Conservation (phyloP, 192 early-diverging fungal genomes). For the Backusella parvicylindrica region DNA sequence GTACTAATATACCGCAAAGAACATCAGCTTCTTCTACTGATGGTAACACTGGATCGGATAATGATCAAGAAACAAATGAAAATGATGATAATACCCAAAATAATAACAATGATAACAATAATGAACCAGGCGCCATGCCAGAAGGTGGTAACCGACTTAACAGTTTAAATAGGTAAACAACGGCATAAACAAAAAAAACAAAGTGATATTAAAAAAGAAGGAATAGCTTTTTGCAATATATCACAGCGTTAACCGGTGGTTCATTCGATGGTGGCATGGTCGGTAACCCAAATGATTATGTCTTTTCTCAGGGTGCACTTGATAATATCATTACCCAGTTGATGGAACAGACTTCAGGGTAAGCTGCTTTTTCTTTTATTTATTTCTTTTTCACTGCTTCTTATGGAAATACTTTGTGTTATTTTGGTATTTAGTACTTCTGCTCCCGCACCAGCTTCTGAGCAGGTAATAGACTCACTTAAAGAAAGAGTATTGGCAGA, state of each 20-base stretch:
- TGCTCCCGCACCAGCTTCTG: slow-evolving; percentile 79
- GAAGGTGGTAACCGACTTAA: background rate
- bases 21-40: background rate
- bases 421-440: slow-evolving; percentile 40
- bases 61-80: background rate
- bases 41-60: background rate
- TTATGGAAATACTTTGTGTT: background rate
- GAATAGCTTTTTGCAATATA: slow-evolving; percentile 18
- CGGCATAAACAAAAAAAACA: background rate
- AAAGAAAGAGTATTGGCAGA: slow-evolving; percentile 47
- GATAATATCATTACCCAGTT: slow-evolving; percentile 88
- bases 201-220: background rate
- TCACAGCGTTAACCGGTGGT: slow-evolving; percentile 34
- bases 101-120: background rate
- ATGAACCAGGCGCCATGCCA: background rate
- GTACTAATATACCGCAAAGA: background rate
- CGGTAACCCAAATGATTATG: slow-evolving; percentile 80
- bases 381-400: background rate
- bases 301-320: slow-evolving; percentile 72
- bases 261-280: slow-evolving; percentile 43
- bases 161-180: slow-evolving; percentile 4
- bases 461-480: slow-evolving; percentile 68
- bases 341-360: slow-evolving; percentile 70
- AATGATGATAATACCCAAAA: background rate
- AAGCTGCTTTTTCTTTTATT: slow-evolving; percentile 5